Evolutionary conservation across 257 asterid genomes (phyloP).

Genomic region (Solanum virginianum): DNA sequence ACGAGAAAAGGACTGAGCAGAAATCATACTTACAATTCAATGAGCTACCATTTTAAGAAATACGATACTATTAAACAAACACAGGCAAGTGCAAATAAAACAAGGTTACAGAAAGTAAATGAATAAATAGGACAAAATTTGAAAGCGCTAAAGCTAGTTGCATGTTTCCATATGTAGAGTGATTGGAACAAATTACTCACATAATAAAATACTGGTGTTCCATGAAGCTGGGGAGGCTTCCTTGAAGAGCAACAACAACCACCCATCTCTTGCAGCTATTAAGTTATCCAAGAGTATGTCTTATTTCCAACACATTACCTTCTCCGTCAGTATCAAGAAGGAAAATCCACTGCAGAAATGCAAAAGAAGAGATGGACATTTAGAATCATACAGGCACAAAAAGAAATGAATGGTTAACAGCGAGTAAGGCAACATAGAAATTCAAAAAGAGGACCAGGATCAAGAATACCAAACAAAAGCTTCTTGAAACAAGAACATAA

Average conservation of each 20-base stretch:
- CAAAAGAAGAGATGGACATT: neutral
- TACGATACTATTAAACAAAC: neutral
- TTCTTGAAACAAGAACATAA: neutral
- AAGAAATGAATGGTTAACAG: neutral
- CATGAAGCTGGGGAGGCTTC: constrained; percentile 54
- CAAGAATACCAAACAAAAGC: neutral
- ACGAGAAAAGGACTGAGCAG: neutral
- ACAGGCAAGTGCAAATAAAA: neutral
- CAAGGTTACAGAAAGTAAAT: neutral
- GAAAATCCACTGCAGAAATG: neutral
- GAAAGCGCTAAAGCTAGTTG: neutral
- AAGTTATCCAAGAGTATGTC: neutral
- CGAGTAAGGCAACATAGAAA: neutral
- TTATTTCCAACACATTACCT: neutral
- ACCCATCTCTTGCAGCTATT: constrained; percentile 38
- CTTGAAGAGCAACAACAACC: constrained; percentile 77
- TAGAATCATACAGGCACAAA: neutral
- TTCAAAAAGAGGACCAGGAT: neutral
- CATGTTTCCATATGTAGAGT: neutral
- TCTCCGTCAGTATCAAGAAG: neutral
- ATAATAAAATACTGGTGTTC: constrained; percentile 60
- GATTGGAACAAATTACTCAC: constrained; percentile 29
- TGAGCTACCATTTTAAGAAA: neutral
- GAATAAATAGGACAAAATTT: neutral
- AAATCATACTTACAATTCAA: neutral